Evolutionary conservation across 768 basidiomycete genomes (phyloP).

Genomic region (Leccinum truebloodii): DNA sequence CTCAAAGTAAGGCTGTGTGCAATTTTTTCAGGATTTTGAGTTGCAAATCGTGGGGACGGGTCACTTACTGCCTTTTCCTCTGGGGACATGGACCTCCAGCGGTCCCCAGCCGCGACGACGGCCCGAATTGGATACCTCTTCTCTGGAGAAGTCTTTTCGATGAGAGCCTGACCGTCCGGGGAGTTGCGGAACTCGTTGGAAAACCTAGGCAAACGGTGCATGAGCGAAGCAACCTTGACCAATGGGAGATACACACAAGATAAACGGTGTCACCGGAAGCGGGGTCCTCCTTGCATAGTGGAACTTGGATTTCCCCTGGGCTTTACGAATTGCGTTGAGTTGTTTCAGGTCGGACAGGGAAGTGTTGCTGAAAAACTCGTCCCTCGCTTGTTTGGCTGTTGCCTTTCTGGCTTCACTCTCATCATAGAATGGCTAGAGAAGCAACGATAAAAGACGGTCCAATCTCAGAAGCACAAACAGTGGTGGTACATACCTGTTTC

Average conservation of each 20-base stretch:
- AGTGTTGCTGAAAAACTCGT: conserved; percentile 30
- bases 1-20: conserved; percentile 24
- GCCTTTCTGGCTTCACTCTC: conserved; percentile 16
- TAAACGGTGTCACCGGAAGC: conserved; percentile 17
- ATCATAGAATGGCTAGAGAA: conserved; percentile 31
- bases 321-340: conserved; percentile 36
- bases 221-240: background rate
- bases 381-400: conserved; percentile 22
- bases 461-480: background rate
- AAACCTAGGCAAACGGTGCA: conserved; percentile 18
- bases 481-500: conserved; percentile 36
- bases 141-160: conserved; percentile 7
- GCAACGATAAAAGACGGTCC: background rate
- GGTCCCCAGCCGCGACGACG: conserved; percentile 19
- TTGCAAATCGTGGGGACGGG: background rate
- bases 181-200: conserved; percentile 17
- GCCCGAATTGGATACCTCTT: conserved; percentile 4
- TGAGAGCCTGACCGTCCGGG: conserved; percentile 18
- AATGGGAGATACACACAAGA: conserved; percentile 24
- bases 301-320: conserved; percentile 25
- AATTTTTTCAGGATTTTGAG: conserved; percentile 1
- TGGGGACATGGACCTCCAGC: conserved; percentile 34
- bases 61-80: conserved; percentile 34
- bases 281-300: conserved; percentile 2
- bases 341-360: conserved; percentile 23